Evolutionary conservation across 768 basidiomycete species (phyloP).

Genomic region (Boletus pseudopeckii): DNA sequence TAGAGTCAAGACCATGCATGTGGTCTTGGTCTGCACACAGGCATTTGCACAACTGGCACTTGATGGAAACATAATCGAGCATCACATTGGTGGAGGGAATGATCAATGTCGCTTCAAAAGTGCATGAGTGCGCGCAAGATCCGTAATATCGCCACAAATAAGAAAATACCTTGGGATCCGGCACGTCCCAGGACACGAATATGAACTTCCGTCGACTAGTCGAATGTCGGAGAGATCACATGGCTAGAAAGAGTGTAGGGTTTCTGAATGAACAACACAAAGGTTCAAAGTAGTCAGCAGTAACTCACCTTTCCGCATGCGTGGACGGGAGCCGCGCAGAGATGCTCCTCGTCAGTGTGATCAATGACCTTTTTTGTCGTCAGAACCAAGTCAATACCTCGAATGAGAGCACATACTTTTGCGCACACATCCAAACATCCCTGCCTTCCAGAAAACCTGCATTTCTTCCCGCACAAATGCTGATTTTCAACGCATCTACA

Average conservation of each 20-base stretch:
- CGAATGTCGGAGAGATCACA: conserved; percentile 37
- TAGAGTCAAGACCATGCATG: conserved; percentile 45
- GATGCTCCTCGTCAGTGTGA: conserved; percentile 48
- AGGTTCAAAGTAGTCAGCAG: too few relatives aligned
- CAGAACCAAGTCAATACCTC: not conserved
- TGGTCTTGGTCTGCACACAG: conserved; percentile 48
- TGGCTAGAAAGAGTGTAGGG: conserved; percentile 28
- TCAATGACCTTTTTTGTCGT: conserved; percentile 37
- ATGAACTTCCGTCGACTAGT: conserved; percentile 30
- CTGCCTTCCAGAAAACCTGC: conserved; percentile 41
- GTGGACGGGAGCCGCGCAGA: conserved; percentile 52
- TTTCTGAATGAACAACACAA: not conserved
- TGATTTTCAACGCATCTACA: conserved; percentile 48
- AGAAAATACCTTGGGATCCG: conserved; percentile 37
- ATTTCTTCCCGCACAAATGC: conserved; percentile 56
- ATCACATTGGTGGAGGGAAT: conserved; percentile 49
- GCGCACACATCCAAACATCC: conserved; percentile 54
- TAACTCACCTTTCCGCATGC: conserved; percentile 50
- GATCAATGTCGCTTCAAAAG: conserved; percentile 40
- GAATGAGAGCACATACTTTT: conserved; percentile 35
- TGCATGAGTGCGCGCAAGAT: not conserved
- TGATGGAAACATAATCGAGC: conserved; percentile 49
- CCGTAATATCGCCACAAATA: not conserved
- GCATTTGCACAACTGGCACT: conserved; percentile 54
- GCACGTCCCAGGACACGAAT: conserved; percentile 44